These are phyloP conservation scores for Pyricularia pennisetigena DNA, from an alignment of 2,329 filamentous ascomycete genomes.

Conservation along the genomic window DNA sequence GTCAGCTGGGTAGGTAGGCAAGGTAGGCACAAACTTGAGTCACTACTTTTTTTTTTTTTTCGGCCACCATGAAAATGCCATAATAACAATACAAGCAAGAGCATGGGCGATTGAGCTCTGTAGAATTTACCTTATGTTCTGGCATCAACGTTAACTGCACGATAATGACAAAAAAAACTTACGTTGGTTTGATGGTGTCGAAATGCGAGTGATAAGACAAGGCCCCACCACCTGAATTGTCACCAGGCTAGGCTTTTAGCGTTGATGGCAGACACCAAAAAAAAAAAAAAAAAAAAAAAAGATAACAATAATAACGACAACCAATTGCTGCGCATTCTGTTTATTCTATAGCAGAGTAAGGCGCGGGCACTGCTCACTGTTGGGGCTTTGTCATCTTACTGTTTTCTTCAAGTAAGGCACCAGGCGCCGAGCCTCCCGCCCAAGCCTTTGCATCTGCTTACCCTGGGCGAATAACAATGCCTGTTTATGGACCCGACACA, in stretches of 20 bases:
- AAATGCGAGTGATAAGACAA: background rate
- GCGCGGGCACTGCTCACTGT: constrained; percentile 5
- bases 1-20: background rate
- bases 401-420: background rate
- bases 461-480: background rate
- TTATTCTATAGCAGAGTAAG: constrained; percentile 3
- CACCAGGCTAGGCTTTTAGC: background rate
- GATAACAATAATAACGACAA: background rate
- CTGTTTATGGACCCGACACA: background rate
- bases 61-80: background rate
- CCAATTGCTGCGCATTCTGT: background rate
- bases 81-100: background rate
- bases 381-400: constrained; percentile 3
- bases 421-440: background rate
- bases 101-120: background rate
- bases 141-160: background rate
- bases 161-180: too few species aligned
- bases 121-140: too few species aligned
- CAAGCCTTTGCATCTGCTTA: background rate
- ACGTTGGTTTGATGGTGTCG: too few species aligned
- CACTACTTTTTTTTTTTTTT: background rate
- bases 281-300: too few species aligned
- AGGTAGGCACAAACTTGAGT: background rate
- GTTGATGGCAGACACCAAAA: too few species aligned
- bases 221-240: background rate